Conservation (phyloP, 1,284 basidiomycete genomes). For the Apiotrichum porosum region DNA sequence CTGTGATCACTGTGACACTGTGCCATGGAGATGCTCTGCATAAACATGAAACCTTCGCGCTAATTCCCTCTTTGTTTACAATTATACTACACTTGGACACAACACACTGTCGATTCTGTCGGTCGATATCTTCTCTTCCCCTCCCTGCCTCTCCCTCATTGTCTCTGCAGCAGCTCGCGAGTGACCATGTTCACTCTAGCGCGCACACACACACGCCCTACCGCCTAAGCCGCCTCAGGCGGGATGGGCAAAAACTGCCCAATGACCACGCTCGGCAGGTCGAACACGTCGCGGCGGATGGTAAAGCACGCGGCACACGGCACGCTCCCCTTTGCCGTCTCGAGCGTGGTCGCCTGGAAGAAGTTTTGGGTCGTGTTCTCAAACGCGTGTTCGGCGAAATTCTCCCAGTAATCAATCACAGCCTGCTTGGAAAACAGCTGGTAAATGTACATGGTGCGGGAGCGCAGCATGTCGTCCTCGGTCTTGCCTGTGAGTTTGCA, state of each 20-base stretch:
- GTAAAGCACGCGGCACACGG: slow-evolving; percentile 81
- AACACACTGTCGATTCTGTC: too few species aligned
- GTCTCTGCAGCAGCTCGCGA: too few species aligned
- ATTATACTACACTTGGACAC: too few species aligned
- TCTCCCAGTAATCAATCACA: slow-evolving; percentile 91
- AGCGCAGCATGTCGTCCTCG: slow-evolving; percentile 71
- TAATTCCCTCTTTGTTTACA: too few species aligned
- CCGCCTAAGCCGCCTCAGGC: slow-evolving; percentile 7
- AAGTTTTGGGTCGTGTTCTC: slow-evolving; percentile 94
- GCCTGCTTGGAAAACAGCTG: slow-evolving; percentile 74
- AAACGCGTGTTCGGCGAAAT: slow-evolving; percentile 88
- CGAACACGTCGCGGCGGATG: slow-evolving; percentile 69
- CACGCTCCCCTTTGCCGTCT: slow-evolving; percentile 43
- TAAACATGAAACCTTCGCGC: too few species aligned
- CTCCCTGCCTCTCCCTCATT: too few species aligned
- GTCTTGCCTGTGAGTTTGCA: slow-evolving; percentile 88
- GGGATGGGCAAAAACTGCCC: slow-evolving; percentile 54
- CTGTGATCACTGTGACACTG: too few species aligned
- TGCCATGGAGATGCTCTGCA: too few species aligned
- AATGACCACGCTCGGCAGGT: slow-evolving; percentile 72
- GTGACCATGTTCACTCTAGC: too few species aligned
- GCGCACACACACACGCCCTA: too few species aligned
- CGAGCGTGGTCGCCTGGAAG: slow-evolving; percentile 78
- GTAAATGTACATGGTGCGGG: slow-evolving; percentile 72
- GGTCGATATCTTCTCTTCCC: too few species aligned